These are phyloP conservation scores for Dactylellina sp. DNA, from an alignment of 2,329 filamentous ascomycete species.

Conservation along the genomic window DNA sequence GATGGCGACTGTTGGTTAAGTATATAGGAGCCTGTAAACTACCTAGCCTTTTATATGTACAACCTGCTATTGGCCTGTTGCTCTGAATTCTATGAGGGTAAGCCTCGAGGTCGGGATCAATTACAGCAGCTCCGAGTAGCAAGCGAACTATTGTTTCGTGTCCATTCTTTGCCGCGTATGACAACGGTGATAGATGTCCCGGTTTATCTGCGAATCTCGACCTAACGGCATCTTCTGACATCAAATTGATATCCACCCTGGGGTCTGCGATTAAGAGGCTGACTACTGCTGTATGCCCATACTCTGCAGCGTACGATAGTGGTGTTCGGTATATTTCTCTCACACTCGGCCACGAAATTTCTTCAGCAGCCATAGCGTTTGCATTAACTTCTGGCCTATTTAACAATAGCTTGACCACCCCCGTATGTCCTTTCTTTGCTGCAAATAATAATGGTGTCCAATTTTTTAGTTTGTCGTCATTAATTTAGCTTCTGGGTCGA, in stretches of 20 bases:
- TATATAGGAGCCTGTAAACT: neutral
- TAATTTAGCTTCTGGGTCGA: too few relatives aligned
- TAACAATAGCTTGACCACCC: neutral
- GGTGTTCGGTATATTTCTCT: neutral
- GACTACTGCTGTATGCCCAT: neutral
- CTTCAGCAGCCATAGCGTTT: too few relatives aligned
- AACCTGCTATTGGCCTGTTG: neutral
- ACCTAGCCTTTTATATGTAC: neutral
- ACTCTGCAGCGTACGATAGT: conserved; percentile 7
- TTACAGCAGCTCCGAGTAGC: neutral
- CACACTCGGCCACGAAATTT: neutral
- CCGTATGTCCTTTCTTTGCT: neutral
- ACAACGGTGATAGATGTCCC: neutral
- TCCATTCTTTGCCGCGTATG: neutral
- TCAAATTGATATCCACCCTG: too few relatives aligned
- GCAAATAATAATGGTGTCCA: neutral
- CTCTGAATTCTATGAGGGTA: too few relatives aligned
- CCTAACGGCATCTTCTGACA: too few relatives aligned
- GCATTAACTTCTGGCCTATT: neutral
- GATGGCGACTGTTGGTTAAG: neutral
- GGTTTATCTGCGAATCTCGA: too few relatives aligned
- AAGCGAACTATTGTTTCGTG: neutral
- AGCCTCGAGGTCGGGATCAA: neutral
- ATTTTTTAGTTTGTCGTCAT: neutral
- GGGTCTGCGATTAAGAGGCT: too few relatives aligned